Conservation (phyloP, 345 rosid species). For the Eucalyptus caleyi region DNA sequence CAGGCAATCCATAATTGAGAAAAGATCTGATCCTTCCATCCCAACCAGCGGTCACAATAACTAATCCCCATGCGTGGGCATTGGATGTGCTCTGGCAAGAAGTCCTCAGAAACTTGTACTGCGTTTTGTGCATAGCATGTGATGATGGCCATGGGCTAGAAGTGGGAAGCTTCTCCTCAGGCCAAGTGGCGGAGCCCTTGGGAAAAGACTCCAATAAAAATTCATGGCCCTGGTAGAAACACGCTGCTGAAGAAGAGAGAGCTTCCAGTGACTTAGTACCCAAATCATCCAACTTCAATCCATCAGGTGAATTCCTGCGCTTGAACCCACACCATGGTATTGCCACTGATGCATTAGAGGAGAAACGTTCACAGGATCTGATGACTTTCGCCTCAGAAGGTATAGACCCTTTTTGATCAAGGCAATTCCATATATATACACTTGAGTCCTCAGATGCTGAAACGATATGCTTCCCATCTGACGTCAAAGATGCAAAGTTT, state of each 20-base stretch:
- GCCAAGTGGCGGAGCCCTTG: conserved; percentile 90
- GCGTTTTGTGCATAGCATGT: conserved; percentile 45
- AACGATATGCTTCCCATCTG: conserved; percentile 69
- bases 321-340: conserved; percentile 75
- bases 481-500: conserved; percentile 51
- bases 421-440: conserved; percentile 66
- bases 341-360: conserved; percentile 65
- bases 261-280: conserved; percentile 3
- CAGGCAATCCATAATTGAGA: conserved; percentile 87
- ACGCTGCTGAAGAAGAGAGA: conserved; percentile 30
- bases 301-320: conserved; percentile 1
- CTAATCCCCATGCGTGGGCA: conserved; percentile 86
- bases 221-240: conserved; percentile 49
- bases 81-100: conserved; percentile 55
- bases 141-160: conserved; percentile 23
- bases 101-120: conserved; percentile 46
- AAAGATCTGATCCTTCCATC: conserved; percentile 89
- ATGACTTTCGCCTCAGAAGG: conserved; percentile 24
- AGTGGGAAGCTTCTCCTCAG: conserved; percentile 76
- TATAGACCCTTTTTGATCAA: conserved; percentile 9
- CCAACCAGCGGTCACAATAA: conserved; percentile 87
- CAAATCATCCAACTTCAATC: conserved; percentile 4
- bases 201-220: conserved; percentile 59
- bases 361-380: conserved; percentile 65
- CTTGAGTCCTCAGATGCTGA: conserved; percentile 83